Percentiles rank a stretch among this genome's conserved stretches.
Evolutionary conservation across 768 basidiomycete genomes (phyloP).

Genomic region (Hericium coralloides): DNA sequence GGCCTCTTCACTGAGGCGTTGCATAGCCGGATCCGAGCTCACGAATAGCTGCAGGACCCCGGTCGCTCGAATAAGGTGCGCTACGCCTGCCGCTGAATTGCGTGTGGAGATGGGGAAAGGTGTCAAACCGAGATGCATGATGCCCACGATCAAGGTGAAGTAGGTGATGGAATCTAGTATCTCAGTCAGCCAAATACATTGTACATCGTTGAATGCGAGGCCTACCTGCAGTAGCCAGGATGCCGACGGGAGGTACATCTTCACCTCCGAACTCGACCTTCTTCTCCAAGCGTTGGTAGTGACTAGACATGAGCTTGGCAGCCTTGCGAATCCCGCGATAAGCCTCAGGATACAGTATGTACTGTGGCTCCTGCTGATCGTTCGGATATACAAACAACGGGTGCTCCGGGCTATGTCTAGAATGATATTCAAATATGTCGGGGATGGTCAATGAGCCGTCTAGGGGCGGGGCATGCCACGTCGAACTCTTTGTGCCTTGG

Average conservation of each 20-base stretch:
- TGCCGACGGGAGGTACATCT: not conserved
- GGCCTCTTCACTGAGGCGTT: conserved; percentile 13
- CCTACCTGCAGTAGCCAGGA: not conserved
- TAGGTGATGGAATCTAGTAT: not conserved
- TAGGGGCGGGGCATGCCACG: too few species aligned
- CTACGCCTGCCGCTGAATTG: conserved; percentile 2
- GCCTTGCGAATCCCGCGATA: not conserved
- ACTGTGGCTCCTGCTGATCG: conserved; percentile 6
- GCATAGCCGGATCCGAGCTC: conserved; percentile 13
- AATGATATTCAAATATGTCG: conserved; percentile 28
- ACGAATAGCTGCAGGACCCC: conserved; percentile 17
- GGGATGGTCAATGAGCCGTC: conserved; percentile 24
- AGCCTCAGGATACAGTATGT: not conserved
- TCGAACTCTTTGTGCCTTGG: too few species aligned
- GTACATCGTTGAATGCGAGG: not conserved
- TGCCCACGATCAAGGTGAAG: not conserved
- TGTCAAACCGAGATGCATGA: not conserved
- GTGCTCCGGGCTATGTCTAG: conserved; percentile 21
- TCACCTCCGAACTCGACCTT: too few species aligned
- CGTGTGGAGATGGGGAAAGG: conserved; percentile 1
- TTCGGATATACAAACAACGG: conserved; percentile 22
- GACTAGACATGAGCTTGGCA: not conserved
- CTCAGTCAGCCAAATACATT: not conserved
- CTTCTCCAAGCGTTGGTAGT: too few species aligned
- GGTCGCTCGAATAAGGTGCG: conserved; percentile 23